Evolutionary conservation across 495 filamentous ascomycete genomes (phyloP).

Genomic region (Pseudotulostoma volvatum): DNA sequence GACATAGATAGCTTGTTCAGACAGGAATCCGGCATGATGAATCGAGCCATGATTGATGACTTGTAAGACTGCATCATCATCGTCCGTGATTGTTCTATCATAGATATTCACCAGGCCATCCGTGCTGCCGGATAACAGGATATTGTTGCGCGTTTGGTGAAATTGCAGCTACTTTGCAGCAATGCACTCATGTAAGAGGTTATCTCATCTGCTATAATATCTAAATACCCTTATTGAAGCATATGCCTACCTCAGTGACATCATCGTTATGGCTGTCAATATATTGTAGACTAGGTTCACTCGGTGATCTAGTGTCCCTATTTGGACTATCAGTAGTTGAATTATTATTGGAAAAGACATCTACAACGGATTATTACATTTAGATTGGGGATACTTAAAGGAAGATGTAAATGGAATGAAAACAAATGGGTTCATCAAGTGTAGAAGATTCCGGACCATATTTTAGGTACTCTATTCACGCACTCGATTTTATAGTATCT

Average conservation of each 20-base stretch:
- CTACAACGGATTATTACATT: too few relatives aligned
- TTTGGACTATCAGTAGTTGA: conserved; percentile 19
- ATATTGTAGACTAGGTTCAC: conserved; percentile 41
- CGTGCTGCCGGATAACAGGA: conserved; percentile 76
- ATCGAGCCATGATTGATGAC: conserved; percentile 83
- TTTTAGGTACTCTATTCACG: too few relatives aligned
- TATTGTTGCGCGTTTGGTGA: conserved; percentile 43
- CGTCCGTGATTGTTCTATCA: conserved; percentile 55
- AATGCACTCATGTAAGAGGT: too few relatives aligned
- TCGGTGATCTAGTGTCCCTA: conserved; percentile 52
- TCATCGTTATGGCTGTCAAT: conserved; percentile 85
- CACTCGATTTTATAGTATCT: too few relatives aligned
- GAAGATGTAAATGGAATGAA: too few relatives aligned
- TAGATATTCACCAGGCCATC: conserved; percentile 82
- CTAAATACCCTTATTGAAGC: too few relatives aligned
- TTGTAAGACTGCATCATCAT: conserved; percentile 73
- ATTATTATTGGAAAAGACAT: conserved; percentile 9
- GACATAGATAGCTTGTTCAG: conserved; percentile 48
- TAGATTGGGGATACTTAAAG: too few relatives aligned
- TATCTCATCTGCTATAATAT: too few relatives aligned
- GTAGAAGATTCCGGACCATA: too few relatives aligned
- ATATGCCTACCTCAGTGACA: conserved; percentile 51
- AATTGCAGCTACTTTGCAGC: conserved; percentile 44
- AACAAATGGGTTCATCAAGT: too few relatives aligned
- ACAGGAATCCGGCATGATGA: conserved; percentile 70